Percentiles rank a stretch among this genome's conserved stretches.
Evolutionary conservation across 1,139 yeast genomes (phyloP).

Genomic region (Debaryomycetaceae sp.): DNA sequence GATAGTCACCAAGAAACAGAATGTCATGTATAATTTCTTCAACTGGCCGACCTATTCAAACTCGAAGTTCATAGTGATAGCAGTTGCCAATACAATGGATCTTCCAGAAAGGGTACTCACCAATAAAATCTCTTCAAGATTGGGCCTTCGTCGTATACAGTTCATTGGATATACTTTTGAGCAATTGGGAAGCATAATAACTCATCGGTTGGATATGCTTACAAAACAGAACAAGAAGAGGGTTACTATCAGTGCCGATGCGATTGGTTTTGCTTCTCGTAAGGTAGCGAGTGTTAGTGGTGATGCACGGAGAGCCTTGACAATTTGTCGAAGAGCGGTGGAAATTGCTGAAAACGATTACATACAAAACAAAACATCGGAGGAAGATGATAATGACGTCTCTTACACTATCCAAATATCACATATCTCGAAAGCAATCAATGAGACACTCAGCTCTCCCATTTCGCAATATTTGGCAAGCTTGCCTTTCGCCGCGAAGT

Average conservation of each 20-base stretch:
- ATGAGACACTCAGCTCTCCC: conserved; percentile 78
- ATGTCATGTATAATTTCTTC: conserved; percentile 91
- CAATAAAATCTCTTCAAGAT: conserved; percentile 85
- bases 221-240: conserved; percentile 36
- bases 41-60: conserved; percentile 90
- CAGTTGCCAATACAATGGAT: conserved; percentile 97
- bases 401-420: conserved; percentile 58
- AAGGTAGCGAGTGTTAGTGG: conserved; percentile 96
- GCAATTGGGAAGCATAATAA: conserved; percentile 73
- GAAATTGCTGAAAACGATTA: conserved; percentile 75
- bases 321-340: conserved; percentile 85
- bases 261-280: conserved; percentile 87
- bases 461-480: conserved; percentile 53
- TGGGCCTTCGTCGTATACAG: conserved; percentile 83
- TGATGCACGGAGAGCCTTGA: conserved; percentile 91
- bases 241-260: conserved; percentile 61
- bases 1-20: conserved; percentile 77
- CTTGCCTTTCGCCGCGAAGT: conserved; percentile 66
- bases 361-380: conserved; percentile 6
- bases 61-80: conserved; percentile 81
- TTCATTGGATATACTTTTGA: conserved; percentile 85
- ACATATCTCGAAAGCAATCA: conserved; percentile 74
- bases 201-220: conserved; percentile 60
- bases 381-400: conserved; percentile 25
- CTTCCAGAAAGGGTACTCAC: conserved; percentile 85